phyloP scores from a whole-genome alignment of 2,329 filamentous ascomycete genomes.

The Epichloe uncinata region DNA sequence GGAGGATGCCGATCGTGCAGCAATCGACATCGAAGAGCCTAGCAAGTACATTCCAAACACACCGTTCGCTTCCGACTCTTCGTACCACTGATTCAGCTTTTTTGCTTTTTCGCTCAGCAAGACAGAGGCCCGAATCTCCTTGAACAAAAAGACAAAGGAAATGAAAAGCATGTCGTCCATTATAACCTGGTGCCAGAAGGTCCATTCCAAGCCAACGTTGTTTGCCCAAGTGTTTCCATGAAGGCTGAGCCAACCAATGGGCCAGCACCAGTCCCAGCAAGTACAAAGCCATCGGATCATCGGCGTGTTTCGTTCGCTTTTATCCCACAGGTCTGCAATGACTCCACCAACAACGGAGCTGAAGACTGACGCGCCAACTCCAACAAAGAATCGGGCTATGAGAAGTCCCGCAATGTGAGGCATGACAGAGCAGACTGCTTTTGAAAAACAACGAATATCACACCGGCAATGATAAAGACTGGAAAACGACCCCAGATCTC shows the following conservation, averaged over 20 bases:
- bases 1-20: slow-evolving; percentile 11
- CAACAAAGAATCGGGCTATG: slow-evolving; percentile 60
- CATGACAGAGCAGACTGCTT: slow-evolving; percentile 62
- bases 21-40: slow-evolving; percentile 4
- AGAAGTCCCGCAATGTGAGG: slow-evolving; percentile 59
- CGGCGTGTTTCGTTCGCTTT: slow-evolving; percentile 67
- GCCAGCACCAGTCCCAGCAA: slow-evolving; percentile 68
- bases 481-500: slow-evolving; percentile 81
- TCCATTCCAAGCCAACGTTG: slow-evolving; percentile 56
- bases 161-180: slow-evolving; percentile 45
- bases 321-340: slow-evolving; percentile 72
- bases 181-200: slow-evolving; percentile 78
- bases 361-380: slow-evolving; percentile 65
- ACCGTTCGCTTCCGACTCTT: slow-evolving; percentile 53
- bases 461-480: slow-evolving; percentile 62
- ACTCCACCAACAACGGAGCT: slow-evolving; percentile 89
- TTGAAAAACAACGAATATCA: slow-evolving; percentile 58
- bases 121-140: slow-evolving; percentile 72
- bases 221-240: slow-evolving; percentile 40
- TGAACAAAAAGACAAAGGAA: slow-evolving; percentile 56
- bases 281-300: slow-evolving; percentile 77
- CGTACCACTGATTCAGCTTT: slow-evolving; percentile 68
- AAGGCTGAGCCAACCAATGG: slow-evolving; percentile 61
- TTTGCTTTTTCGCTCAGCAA: slow-evolving; percentile 63
- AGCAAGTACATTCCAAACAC: slow-evolving; percentile 33